These are phyloP conservation scores for Fomitopsis betulina DNA, from an alignment of 1,284 basidiomycete genomes.

Conservation along the genomic window DNA sequence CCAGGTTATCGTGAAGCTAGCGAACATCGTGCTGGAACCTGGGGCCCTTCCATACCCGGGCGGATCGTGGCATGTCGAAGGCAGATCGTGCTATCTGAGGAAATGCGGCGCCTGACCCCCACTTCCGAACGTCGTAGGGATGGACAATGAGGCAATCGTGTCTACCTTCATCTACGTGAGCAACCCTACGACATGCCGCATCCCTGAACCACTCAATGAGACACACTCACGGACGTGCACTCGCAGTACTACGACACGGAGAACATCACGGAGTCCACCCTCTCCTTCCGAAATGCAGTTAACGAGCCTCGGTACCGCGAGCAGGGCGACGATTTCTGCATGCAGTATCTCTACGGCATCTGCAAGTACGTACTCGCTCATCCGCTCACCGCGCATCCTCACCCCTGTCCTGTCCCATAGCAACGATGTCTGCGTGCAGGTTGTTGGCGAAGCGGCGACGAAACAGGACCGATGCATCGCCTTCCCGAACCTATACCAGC, in stretches of 20 bases:
- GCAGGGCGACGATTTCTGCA: slow-evolving; percentile 4
- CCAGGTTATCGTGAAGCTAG: slow-evolving; percentile 49
- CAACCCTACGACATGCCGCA: too few relatives aligned
- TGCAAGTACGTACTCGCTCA: neutral
- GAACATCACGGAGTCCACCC: slow-evolving; percentile 14
- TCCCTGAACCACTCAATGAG: too few relatives aligned
- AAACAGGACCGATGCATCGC: slow-evolving; percentile 22
- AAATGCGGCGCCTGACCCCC: neutral
- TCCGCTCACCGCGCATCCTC: too few relatives aligned
- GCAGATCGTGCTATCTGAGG: neutral
- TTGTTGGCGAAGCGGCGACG: slow-evolving; percentile 19
- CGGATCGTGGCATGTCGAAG: slow-evolving; percentile 33
- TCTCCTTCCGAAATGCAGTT: slow-evolving; percentile 9
- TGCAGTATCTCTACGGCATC: slow-evolving; percentile 1
- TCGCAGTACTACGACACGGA: slow-evolving; percentile 11
- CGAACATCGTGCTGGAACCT: slow-evolving; percentile 43
- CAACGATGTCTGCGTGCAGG: slow-evolving; percentile 8
- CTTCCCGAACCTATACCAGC: slow-evolving; percentile 32
- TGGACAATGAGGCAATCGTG: slow-evolving; percentile 43
- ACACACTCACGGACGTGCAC: neutral
- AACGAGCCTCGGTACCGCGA: neutral
- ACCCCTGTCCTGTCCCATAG: neutral
- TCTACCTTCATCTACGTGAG: slow-evolving; percentile 35
- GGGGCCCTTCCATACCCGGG: slow-evolving; percentile 31
- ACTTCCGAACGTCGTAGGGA: slow-evolving; percentile 6